Base-by-base conservation (phyloP, 495 filamentous ascomycete species). In the Parmelia sp. region DNA sequence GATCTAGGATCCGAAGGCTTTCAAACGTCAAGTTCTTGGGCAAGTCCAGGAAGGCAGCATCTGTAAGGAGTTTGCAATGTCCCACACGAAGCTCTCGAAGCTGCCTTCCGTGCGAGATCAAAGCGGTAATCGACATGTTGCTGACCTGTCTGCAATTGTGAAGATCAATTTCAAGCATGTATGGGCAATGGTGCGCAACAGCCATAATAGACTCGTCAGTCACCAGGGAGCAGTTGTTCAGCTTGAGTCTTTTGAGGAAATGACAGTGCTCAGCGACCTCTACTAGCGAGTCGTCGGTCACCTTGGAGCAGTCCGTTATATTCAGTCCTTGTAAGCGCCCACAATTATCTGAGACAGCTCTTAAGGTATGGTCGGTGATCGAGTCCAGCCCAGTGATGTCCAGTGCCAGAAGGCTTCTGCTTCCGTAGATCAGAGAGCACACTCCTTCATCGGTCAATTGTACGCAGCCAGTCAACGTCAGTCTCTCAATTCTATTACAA, bases 111-210 rank as follows among this genome's bases (percentile, higher is more conserved):
- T 88, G 86, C 21, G 81, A 79, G 56, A 97, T 80, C 25, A 99
- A 81, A 19, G 86, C 80, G 0, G 89, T 91, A 47, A 97, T 81
- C 0, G 95, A 88, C 14, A 84, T 81, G 72, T 93, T 91, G 49
- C 88, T 90, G 60, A 97, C 83, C 33, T 83, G 79, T 36, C 82
- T 83, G 78, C 94, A 97, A 70, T 89, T 86, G 68, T 96, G 89
- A 36, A 97, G 84, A 72, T 99, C 95, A 65, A 97, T 96, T 74
- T 99, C 95, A 47, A 99, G 82, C 39, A 99, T 90, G 58, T 96
- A 89, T 10, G 86, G 89, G 73, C 92, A 97, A 73, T 91, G 84
- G 35, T 86, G 79, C 39, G 95, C 95, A 71, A 97, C 93, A 11
- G 91, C 88, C 55, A 90, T 71, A 69, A 97, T 86, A 5, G 92